These are phyloP conservation scores for Colletotrichum cereale DNA, from an alignment of 2,329 filamentous ascomycete species.

Conservation along the genomic window DNA sequence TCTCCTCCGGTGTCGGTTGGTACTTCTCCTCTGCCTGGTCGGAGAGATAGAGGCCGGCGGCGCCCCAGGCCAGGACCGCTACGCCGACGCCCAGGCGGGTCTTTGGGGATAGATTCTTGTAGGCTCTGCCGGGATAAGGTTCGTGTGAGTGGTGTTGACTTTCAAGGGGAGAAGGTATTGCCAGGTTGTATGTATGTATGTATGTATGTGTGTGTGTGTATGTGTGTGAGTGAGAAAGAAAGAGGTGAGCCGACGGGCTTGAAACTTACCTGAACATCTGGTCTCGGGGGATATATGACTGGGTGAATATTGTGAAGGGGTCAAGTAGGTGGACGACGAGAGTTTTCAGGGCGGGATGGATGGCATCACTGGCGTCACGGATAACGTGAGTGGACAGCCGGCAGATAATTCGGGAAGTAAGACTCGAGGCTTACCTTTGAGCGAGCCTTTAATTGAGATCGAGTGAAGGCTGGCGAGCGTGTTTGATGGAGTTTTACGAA, in stretches of 20 bases:
- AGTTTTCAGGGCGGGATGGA: neutral
- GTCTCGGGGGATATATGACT: slow-evolving; percentile 5
- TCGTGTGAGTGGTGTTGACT: slow-evolving; percentile 4
- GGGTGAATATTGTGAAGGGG: neutral
- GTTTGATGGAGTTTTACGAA: slow-evolving; percentile 1
- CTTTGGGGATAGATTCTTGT: slow-evolving; percentile 77
- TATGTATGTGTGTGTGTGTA: neutral
- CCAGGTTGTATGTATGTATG: neutral
- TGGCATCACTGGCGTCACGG: neutral
- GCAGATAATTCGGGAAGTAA: no score
- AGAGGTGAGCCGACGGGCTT: neutral
- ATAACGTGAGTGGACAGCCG: neutral
- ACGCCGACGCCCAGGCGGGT: slow-evolving; percentile 79
- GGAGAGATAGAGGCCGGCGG: slow-evolving; percentile 78
- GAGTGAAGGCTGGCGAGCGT: neutral
- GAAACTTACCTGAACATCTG: slow-evolving; percentile 41
- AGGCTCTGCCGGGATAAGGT: slow-evolving; percentile 64
- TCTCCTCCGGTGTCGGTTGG: slow-evolving; percentile 79
- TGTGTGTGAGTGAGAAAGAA: neutral
- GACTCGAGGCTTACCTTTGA: neutral
- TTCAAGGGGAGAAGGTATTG: neutral
- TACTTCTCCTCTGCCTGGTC: slow-evolving; percentile 80
- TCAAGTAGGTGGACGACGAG: neutral
- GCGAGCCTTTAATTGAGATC: neutral
- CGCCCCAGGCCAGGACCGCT: slow-evolving; percentile 82